phyloP scores from a whole-genome alignment of 2,329 filamentous ascomycete genomes.

The Alternaria infectoria region DNA sequence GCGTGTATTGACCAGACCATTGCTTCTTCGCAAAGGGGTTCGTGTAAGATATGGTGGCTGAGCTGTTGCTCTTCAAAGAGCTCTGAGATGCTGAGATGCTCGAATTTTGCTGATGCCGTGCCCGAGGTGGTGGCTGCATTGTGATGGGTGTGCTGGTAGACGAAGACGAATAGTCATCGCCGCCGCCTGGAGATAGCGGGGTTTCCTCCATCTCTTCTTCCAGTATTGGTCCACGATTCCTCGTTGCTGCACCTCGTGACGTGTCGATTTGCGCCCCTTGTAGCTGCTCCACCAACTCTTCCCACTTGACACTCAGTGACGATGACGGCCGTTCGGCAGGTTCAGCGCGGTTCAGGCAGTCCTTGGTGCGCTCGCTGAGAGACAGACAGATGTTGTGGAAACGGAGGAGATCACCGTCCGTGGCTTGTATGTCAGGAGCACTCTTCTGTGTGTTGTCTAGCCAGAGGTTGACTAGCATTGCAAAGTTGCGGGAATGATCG shows the following conservation, averaged over 20 bases:
- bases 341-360: slow-evolving; percentile 59
- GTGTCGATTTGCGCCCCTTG: slow-evolving; percentile 43
- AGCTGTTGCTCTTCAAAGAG: slow-evolving; percentile 38
- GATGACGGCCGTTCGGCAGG: slow-evolving; percentile 59
- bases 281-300: slow-evolving; percentile 59
- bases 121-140: slow-evolving; percentile 39
- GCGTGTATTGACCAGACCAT: slow-evolving; percentile 29
- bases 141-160: slow-evolving; percentile 44
- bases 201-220: slow-evolving; percentile 34
- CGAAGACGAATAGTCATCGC: slow-evolving; percentile 37
- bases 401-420: slow-evolving; percentile 54
- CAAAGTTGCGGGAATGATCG: slow-evolving; percentile 84
- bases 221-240: slow-evolving; percentile 34
- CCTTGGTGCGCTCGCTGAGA: slow-evolving; percentile 56
- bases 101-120: slow-evolving; percentile 38
- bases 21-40: slow-evolving; percentile 35
- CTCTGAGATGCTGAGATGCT: slow-evolving; percentile 44
- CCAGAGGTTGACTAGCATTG: slow-evolving; percentile 83
- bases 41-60: slow-evolving; percentile 27
- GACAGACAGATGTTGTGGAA: slow-evolving; percentile 59
- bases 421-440: slow-evolving; percentile 46
- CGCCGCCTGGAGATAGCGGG: slow-evolving; percentile 30
- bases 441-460: slow-evolving; percentile 60
- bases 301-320: slow-evolving; percentile 57
- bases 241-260: slow-evolving; percentile 40